These are phyloP conservation scores for Ceratorhiza oryzae-sativae DNA, from an alignment of 1,284 basidiomycete species.

Conservation along the genomic window DNA sequence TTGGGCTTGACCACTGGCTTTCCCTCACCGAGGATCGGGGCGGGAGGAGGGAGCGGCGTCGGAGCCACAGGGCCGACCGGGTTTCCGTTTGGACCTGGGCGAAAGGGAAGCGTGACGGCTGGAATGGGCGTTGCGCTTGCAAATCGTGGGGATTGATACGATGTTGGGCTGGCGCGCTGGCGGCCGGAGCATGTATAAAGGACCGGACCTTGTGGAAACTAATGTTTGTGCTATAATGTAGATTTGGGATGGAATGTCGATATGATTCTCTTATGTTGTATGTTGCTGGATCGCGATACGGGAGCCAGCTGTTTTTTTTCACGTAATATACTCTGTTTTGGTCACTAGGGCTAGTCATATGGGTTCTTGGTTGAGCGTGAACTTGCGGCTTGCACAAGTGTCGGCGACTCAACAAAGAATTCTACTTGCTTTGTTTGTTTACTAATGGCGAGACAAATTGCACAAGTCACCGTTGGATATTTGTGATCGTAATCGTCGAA, in stretches of 20 bases:
- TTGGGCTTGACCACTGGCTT: constrained; percentile 1
- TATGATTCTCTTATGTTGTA: neutral
- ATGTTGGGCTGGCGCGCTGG: no score
- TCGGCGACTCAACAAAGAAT: no score
- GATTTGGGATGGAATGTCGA: neutral
- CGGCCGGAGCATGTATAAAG: no score
- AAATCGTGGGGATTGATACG: constrained; percentile 2
- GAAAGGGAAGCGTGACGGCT: constrained; percentile 17
- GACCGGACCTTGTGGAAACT: neutral
- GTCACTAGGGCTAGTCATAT: no score
- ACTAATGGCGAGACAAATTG: no score
- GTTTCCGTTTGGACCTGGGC: constrained; percentile 2
- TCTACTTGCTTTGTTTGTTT: no score
- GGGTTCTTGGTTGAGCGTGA: no score
- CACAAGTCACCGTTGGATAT: no score
- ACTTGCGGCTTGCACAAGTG: no score
- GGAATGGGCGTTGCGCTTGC: constrained; percentile 37
- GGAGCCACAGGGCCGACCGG: neutral
- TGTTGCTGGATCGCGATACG: neutral
- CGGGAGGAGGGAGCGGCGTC: neutral
- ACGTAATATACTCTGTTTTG: no score
- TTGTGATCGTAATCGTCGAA: no score
- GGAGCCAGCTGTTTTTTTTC: no score
- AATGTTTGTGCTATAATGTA: neutral
- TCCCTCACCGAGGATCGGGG: constrained; percentile 4